phyloP scores from a whole-genome alignment of 2,329 filamentous ascomycete genomes.

The Pseudogymnoascus pannorum region DNA sequence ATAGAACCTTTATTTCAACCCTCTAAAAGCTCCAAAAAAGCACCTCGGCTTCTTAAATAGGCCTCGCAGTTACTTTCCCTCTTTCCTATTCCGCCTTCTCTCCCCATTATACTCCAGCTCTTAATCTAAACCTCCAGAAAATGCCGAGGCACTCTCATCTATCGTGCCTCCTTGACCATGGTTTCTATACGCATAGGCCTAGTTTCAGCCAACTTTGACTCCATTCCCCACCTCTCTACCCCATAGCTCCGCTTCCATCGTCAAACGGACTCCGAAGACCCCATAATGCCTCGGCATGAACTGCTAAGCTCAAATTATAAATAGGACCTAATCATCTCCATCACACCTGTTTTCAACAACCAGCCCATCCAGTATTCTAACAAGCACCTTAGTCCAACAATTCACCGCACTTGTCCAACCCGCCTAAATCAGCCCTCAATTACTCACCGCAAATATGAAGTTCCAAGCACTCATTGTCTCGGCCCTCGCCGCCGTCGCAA shows the following conservation, averaged over 20 bases:
- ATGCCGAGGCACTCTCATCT: neutral
- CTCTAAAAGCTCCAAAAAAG: neutral
- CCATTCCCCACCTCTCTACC: neutral
- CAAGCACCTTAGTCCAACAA: neutral
- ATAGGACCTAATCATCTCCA: neutral
- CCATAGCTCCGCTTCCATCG: neutral
- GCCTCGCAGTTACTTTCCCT: neutral
- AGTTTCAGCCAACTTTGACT: neutral
- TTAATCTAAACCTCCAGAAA: neutral
- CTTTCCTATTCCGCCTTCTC: neutral
- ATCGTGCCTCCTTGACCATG: neutral
- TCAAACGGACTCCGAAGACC: neutral
- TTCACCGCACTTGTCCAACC: neutral
- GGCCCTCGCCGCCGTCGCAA: neutral
- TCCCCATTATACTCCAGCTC: neutral
- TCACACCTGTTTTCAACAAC: neutral
- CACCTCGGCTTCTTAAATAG: neutral
- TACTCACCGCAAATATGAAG: conserved; percentile 5
- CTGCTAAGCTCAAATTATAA: neutral
- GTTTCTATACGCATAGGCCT: neutral
- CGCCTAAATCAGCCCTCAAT: neutral
- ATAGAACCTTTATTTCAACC: neutral
- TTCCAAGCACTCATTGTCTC: neutral
- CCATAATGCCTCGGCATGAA: conserved; percentile 2
- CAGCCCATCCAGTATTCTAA: neutral